Percentiles rank a stretch among this genome's conserved stretches.
phyloP scores from a whole-genome alignment of 345 rosid genomes.

The Salix brachista region DNA sequence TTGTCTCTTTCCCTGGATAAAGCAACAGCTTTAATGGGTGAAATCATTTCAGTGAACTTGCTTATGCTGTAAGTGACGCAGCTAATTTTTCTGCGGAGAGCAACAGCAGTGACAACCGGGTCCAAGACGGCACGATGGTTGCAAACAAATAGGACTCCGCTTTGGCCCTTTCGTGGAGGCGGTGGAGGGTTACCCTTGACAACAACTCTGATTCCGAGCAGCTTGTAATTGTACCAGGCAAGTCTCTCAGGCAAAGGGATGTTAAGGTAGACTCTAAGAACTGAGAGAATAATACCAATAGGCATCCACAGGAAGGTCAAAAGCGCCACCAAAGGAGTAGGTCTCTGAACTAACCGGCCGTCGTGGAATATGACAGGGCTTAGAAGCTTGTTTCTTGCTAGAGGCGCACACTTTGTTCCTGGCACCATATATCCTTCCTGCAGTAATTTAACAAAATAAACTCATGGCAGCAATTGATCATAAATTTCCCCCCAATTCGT shows the following conservation, averaged over 20 bases:
- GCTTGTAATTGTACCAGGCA: slow-evolving; percentile 52
- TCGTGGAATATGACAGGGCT: slow-evolving; percentile 73
- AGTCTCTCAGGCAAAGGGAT: slow-evolving; percentile 63
- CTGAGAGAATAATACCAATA: slow-evolving; percentile 48
- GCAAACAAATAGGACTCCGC: slow-evolving; percentile 81
- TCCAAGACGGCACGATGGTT: slow-evolving; percentile 86
- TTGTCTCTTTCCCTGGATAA: slow-evolving; percentile 73
- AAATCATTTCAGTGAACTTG: slow-evolving; percentile 73
- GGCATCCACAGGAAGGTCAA: slow-evolving; percentile 70
- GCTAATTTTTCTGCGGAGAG: slow-evolving; percentile 77
- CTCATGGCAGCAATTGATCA: not conserved
- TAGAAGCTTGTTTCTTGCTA: slow-evolving; percentile 65
- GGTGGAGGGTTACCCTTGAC: slow-evolving; percentile 78
- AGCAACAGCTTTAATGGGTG: slow-evolving; percentile 91
- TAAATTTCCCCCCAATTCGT: too few species aligned
- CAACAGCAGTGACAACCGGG: slow-evolving; percentile 79
- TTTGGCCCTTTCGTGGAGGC: slow-evolving; percentile 59
- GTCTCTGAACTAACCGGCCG: slow-evolving; percentile 65
- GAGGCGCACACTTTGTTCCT: slow-evolving; percentile 56
- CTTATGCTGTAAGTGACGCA: slow-evolving; percentile 96
- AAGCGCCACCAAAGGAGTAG: slow-evolving; percentile 59
- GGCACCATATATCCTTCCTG: slow-evolving; percentile 78
- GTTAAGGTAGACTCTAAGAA: slow-evolving; percentile 55
- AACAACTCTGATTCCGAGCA: slow-evolving; percentile 49
- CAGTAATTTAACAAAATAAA: not conserved